Evolutionary conservation across 805 yeast species (phyloP).

Genomic region (Brettanomyces naardenensis): DNA sequence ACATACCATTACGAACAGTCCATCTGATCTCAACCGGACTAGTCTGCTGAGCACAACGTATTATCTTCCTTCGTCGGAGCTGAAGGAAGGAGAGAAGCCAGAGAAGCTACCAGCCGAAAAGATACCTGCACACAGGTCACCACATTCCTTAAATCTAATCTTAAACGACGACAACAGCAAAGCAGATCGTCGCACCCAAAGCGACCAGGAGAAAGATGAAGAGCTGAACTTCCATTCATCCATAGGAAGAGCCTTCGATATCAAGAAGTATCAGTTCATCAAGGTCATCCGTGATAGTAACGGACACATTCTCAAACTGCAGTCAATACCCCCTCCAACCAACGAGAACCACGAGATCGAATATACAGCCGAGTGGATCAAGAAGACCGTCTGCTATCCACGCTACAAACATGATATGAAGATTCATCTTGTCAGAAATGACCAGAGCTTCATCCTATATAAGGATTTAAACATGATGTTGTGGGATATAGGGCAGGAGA

Average conservation of each 20-base stretch:
- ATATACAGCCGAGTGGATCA: slow-evolving; percentile 28
- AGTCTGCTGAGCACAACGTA: no score
- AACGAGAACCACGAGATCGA: slow-evolving; percentile 8
- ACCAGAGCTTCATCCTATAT: slow-evolving; percentile 18
- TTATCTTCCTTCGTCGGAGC: no score
- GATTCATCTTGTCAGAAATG: slow-evolving; percentile 23
- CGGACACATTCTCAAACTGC: slow-evolving; percentile 32
- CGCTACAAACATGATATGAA: slow-evolving; percentile 38
- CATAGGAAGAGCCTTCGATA: slow-evolving; percentile 9
- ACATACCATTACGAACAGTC: slow-evolving; percentile 1
- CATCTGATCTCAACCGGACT: no score
- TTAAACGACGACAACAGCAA: no score
- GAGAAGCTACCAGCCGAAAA: no score
- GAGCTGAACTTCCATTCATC: slow-evolving; percentile 16
- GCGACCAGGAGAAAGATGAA: no score
- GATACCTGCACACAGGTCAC: no score
- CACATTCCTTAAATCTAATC: background rate
- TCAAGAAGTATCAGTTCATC: slow-evolving; percentile 25
- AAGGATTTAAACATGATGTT: slow-evolving; percentile 23
- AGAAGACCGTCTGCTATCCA: slow-evolving; percentile 33
- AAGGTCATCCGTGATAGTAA: slow-evolving; percentile 31
- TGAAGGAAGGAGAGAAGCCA: no score
- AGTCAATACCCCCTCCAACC: slow-evolving; percentile 19
- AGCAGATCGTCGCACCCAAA: no score
- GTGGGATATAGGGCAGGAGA: slow-evolving; percentile 22